These are phyloP conservation scores for Verbascum thapsus DNA, from an alignment of 257 asterid species.

Conservation along the genomic window DNA sequence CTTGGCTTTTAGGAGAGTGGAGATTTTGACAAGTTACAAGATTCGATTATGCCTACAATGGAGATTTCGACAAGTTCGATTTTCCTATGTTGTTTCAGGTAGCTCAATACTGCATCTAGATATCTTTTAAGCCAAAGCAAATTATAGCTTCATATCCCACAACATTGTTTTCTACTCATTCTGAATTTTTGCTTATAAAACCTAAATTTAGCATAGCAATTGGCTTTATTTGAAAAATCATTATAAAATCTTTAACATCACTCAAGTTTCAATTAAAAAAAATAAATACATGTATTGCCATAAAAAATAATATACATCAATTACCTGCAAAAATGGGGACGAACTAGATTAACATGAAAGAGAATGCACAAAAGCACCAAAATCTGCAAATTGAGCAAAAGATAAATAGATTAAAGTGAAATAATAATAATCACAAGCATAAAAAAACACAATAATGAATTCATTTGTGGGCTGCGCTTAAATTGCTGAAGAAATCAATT, in stretches of 20 bases:
- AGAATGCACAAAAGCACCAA: not conserved
- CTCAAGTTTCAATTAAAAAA: not conserved
- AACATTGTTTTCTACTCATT: constrained; percentile 13
- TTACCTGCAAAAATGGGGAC: constrained; percentile 28
- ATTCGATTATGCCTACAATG: not conserved
- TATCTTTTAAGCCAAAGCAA: not conserved
- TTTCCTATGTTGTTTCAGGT: not conserved
- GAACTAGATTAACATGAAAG: not conserved
- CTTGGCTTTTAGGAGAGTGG: not conserved
- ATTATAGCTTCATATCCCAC: constrained; percentile 5
- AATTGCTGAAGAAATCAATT: constrained; percentile 4
- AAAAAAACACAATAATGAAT: not conserved
- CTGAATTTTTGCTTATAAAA: not conserved
- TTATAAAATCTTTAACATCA: constrained; percentile 3
- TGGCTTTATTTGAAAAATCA: not conserved
- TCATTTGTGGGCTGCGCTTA: constrained; percentile 6
- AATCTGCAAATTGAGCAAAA: constrained; percentile 9
- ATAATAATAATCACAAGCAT: not conserved
- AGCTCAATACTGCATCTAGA: not conserved
- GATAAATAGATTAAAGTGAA: not conserved
- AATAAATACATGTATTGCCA: not conserved
- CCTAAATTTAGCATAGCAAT: not conserved
- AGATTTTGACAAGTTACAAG: not conserved
- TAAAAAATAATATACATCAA: not conserved
- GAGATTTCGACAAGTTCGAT: not conserved